A percentile compares a stretch with the other conserved stretches of the same genome.
phyloP scores from a whole-genome alignment of 768 basidiomycete species.

The Piloderma croceum region DNA sequence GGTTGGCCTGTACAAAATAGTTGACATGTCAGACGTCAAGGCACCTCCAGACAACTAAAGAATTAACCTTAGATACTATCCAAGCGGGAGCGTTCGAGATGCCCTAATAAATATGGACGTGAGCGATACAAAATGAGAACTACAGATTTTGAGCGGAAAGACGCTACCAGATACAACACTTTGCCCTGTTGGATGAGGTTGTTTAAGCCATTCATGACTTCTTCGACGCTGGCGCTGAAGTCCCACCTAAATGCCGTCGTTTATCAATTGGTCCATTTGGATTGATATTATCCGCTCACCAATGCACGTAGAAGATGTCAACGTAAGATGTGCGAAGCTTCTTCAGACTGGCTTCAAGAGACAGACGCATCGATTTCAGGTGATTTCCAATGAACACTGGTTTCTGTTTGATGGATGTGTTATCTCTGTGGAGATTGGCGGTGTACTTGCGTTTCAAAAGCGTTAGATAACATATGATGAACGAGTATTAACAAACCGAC shows the following conservation, averaged over 20 bases:
- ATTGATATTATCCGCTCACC: too few relatives aligned
- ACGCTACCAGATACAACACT: conserved; percentile 36
- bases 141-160: not conserved
- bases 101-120: too few relatives aligned
- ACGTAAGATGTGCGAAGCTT: conserved; percentile 39
- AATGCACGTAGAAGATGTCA: conserved; percentile 41
- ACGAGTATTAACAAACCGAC: not conserved
- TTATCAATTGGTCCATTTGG: too few relatives aligned
- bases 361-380: conserved; percentile 31
- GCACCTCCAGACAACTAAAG: too few relatives aligned
- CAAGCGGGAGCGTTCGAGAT: conserved; percentile 32
- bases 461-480: not conserved
- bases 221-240: conserved; percentile 45
- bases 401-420: conserved; percentile 6
- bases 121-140: too few relatives aligned
- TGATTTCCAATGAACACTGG: conserved; percentile 33
- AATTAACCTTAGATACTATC: too few relatives aligned
- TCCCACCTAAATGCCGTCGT: too few relatives aligned
- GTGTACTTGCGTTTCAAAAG: conserved; percentile 15
- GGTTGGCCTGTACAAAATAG: conserved; percentile 31
- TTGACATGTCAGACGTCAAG: too few relatives aligned
- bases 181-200: conserved; percentile 45
- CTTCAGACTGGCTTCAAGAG: conserved; percentile 28
- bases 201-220: conserved; percentile 52
- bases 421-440: conserved; percentile 14